phyloP scores from a whole-genome alignment of 331 rosid species.

The Quercus phellos region DNA sequence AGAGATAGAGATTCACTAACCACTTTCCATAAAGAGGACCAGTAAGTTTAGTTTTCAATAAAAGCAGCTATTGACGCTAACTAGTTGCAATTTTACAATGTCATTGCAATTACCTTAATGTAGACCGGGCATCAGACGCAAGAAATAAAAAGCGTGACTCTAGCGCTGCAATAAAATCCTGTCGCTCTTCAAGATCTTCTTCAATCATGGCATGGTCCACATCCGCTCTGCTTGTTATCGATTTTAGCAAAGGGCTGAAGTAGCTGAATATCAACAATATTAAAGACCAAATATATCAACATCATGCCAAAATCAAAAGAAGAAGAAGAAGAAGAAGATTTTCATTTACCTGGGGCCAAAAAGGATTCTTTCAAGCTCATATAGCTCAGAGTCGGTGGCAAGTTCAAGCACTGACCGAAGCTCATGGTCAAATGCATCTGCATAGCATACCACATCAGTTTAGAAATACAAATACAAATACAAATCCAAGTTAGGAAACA shows the following conservation, averaged over 20 bases:
- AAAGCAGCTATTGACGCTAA: neutral
- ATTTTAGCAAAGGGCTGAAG: slow-evolving; percentile 87
- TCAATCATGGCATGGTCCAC: slow-evolving; percentile 65
- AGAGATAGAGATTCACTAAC: neutral
- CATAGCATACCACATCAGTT: neutral
- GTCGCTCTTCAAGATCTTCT: slow-evolving; percentile 67
- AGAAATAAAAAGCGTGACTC: slow-evolving; percentile 85
- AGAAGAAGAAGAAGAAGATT: no score
- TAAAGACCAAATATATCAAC: slow-evolving; percentile 1
- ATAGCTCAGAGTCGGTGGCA: slow-evolving; percentile 67
- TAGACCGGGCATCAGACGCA: slow-evolving; percentile 90
- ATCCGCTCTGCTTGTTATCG: slow-evolving; percentile 41
- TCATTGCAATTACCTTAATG: slow-evolving; percentile 48
- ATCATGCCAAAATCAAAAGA: neutral
- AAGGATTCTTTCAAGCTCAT: slow-evolving; percentile 71
- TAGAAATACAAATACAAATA: neutral
- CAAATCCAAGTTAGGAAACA: neutral
- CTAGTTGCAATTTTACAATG: neutral
- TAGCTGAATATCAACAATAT: slow-evolving; percentile 45
- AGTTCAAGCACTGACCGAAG: slow-evolving; percentile 77
- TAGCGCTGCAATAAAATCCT: slow-evolving; percentile 56
- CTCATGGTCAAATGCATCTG: slow-evolving; percentile 62
- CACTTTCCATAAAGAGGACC: neutral
- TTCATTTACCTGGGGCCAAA: slow-evolving; percentile 64
- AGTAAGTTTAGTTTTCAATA: neutral